Evolutionary conservation across 495 filamentous ascomycete genomes (phyloP), one percentile per base, ranked within the genome.

Genomic region (Rhypophila decipiens): DNA sequence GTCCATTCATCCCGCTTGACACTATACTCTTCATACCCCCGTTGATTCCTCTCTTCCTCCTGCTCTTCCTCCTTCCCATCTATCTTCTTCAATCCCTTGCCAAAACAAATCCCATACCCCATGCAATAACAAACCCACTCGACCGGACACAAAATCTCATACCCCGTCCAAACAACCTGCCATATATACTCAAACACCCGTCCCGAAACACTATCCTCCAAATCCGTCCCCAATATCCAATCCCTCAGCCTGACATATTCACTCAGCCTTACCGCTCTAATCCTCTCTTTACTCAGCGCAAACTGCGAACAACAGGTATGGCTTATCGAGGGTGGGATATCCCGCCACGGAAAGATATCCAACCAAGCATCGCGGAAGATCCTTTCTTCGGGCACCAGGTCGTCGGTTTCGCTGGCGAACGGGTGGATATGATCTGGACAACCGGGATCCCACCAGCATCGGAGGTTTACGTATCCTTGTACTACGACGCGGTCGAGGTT

Each of bases 61-160:
- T n/a, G n/a, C n/a, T n/a, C n/a, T n/a, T n/a, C n/a, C n/a, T n/a
- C n/a, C n/a, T n/a, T n/a, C n/a, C n/a, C n/a, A n/a, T n/a, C n/a
- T n/a, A n/a, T n/a, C n/a, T n/a, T n/a, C 18, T 73, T 55, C 3
- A 66, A 39, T 39, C 68, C 68, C 47, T 39, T 34, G 17, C 80
- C 86, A 53, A 90, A 91, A 55, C 87, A 91, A n/a, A 83, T 68
- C 1, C 86, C 86, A 42, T 82, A 91, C 15, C 79, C 84, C 49
- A 87, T 83, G 58, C 87, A 91, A 44, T 87, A 85, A 61, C 87
- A 91, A 0, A 83, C 63, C 55, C 82, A 75, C 63, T 84, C 77
- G 18, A 67, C 67, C 11, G 84, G 82, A 56, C 86, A 90, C 34
- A 75, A 60, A 8, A 79, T 67, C 5, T 73, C 67, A 24, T 79